Conservation (phyloP, 139 green algal species). For the Dunaliella primolecta region DNA sequence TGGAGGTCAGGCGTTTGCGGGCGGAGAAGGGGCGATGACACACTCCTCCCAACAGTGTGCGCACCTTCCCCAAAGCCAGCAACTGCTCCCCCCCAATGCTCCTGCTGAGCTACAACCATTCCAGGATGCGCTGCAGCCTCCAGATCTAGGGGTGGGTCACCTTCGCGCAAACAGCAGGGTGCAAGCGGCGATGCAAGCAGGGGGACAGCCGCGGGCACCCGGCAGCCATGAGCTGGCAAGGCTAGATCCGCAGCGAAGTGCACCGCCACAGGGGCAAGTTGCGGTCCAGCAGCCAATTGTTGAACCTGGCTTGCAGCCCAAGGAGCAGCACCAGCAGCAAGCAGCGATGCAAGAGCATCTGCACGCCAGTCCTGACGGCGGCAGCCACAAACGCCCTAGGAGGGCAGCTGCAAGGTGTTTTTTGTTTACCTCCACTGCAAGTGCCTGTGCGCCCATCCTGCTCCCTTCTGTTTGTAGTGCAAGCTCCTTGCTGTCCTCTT, state of each 20-base stretch:
- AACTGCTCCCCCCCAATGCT: no score
- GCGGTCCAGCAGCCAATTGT: neutral
- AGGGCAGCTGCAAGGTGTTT: neutral
- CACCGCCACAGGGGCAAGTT: neutral
- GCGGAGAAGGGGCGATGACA: no score
- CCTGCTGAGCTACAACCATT: no score
- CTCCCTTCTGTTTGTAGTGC: neutral
- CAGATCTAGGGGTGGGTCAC: neutral
- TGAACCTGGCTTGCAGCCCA: neutral
- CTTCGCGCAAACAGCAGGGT: neutral
- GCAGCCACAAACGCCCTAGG: neutral
- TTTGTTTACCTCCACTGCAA: neutral
- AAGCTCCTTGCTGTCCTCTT: neutral
- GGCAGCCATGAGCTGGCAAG: neutral
- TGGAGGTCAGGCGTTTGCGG: no score
- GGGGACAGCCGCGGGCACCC: neutral
- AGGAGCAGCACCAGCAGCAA: neutral
- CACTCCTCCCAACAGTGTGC: no score
- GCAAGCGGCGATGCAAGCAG: neutral
- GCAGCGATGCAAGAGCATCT: neutral
- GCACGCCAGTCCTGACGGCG: neutral
- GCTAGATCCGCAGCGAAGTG: neutral
- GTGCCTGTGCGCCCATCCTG: no score
- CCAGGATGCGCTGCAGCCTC: neutral
- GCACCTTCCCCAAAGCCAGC: no score